Evolutionary conservation across 2,329 filamentous ascomycete genomes (phyloP), one percentile per base, ranked within the genome.

Genomic region (Aspergillus sp.): DNA sequence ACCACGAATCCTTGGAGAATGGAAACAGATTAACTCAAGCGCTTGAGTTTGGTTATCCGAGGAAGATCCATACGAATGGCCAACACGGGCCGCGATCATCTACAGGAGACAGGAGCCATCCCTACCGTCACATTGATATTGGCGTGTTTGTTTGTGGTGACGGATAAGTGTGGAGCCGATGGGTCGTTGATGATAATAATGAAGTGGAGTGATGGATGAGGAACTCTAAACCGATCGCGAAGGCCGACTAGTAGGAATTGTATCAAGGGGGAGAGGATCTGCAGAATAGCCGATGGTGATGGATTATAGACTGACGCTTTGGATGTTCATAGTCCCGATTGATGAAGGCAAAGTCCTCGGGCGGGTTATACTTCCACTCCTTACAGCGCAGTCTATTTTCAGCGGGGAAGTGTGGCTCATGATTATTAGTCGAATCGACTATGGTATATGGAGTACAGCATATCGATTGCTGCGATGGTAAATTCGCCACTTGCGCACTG

Each of bases 221-320:
- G 36, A 51, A 51, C 49, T 41, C 45, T 51, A 51, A 51, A 51
- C 49, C n/a, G 45, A 48, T 48, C 8, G 46, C 46, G 38, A 38
- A 41, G 17, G 16, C 30, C 6, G 45, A 36, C 14, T 47, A 22
- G n/a, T 38, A 24, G 24, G 22, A 22, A 22, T 4, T 48, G 35
- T 24, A 30, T 38, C 14, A 38, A 38, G 35, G 35, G 35, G 35
- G 14, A n/a, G 14, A 38, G 13, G 35, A 38, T 38, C 35, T 38
- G 16, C 35, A 11, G 3, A 11, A 30, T 22, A 22, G 22, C 22
- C 5, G 22, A 3, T 22, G 22, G 16, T 38, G 35, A 38, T 38
- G 14, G 35, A 17, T 3, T 2, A 38, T 38, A 14, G 13, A 38
- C 16, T 38, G 14, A 30, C 26, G 6, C 26, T 30, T 30, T 30